Base-by-base conservation (phyloP, 257 asterid species). In the Henckelia pumila region DNA sequence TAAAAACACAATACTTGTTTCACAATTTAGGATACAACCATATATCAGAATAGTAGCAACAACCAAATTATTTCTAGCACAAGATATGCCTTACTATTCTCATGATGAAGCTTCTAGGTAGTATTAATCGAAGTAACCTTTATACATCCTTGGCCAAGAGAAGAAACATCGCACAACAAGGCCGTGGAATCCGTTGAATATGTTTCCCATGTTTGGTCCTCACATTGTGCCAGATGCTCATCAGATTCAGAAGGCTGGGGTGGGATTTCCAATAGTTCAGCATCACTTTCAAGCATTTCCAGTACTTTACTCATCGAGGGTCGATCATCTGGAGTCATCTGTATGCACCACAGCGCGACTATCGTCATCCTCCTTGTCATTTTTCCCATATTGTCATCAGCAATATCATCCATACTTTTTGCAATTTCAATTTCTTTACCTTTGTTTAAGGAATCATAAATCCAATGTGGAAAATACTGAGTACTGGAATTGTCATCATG, bases 281-380 rank as follows among this genome's bases (percentile, higher is more conserved):
- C 67, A 29, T 68, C 80, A 16, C 76, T 61, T 73, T 80, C 82
- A 19, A 77, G 77, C 85, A 74, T 80, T 61, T 77, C 81, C 4
- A 71, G 19, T 4, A 67, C 75, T 64, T 56, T 71, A 67, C 67
- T 66, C 78, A 79, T 79, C 0, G 84, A 59, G 16, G 84, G 84
- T 5, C 81, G 81, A 72, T 76, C 73, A 20, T 0, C 20, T 0
- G 79, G 77, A 60, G 67, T 65, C 76, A 75, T 71, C 13, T 44
- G 72, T 25, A 75, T 71, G 76, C 80, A 75, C 80, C 80, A 75
- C 19, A 71, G 14, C 13, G 69, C 76, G 20, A 75, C 70, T 37
- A 70, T 61, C 7, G 66, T 62, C 76, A 71, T 70, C 33, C 56
- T 71, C 16, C 66, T 65, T 0, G 25, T 17, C 20, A 60, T 59